Evolutionary conservation across 805 yeast species (phyloP), one percentile per base, ranked within the genome.

Genomic region (Hanseniaspora lachancei): DNA sequence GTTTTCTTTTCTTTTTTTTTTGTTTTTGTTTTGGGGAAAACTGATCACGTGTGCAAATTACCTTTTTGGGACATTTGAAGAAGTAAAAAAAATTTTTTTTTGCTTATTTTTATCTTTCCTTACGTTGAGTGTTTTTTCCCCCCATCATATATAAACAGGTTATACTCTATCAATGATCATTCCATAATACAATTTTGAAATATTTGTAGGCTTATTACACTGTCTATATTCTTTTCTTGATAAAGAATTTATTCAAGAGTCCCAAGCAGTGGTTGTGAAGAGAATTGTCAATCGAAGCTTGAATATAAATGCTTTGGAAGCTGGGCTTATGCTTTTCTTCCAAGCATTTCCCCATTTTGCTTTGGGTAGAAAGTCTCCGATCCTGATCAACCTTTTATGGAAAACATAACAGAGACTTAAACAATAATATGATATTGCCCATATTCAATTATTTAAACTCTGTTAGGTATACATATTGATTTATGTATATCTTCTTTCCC

Each of bases 331-430:
- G 34, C 35, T 32, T 39, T 13, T 52, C 29, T 41, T 34, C 5
- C 20, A 76, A 80, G 72, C 59, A 41, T 18, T 15, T 52, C 57
- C 12, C 18, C 15, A n/a, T 23, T 61, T 68, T 67, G 84, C 84
- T 81, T 82, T 77, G 87, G 89, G 89, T 61, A 46, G 88, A 82
- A 82, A 82, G 89, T 82, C 89, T 82, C 88, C 89, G 79, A 85
- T 85, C 85, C 70, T 49, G 68, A 46, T 58, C 58, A 62, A 59
- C 68, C 56, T 53, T 53, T 71, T 72, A 80, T 84, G 88, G 88
- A 81, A 81, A 82, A 66, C 75, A 73, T 32, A 62, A 69, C 62
- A 68, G 75, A 71, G 75, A 67, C 68, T 64, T 68, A 65, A 69
- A 67, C 68, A 66, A 65, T 55, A 46, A 53, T 43, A 53, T 53